Base-by-base conservation (phyloP, 2,329 filamentous ascomycete genomes). In the Penicillium janthinellum region DNA sequence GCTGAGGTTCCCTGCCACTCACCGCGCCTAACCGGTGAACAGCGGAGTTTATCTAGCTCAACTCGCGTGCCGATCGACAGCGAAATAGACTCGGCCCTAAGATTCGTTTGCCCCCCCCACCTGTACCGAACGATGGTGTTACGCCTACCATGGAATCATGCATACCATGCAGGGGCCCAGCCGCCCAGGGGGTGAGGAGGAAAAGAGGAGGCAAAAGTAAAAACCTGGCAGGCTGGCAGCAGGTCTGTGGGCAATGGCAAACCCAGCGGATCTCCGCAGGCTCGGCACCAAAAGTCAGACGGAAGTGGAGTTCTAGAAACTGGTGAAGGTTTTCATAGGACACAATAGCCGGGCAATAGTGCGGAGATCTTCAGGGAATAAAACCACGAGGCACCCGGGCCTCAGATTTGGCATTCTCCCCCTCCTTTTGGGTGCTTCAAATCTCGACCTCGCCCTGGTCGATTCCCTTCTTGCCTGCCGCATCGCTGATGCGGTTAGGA, bases 41-140 rank as follows among this genome's bases (percentile, higher is more conserved):
- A 31, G 7, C 28, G 6, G 5, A 42, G 53, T 53, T 56, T n/a
- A 44, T 44, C 48, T 59, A 50, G 54, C 48, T 37, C 38, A 42
- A 31, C 48, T 59, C 42, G 31, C 44, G n/a, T 54, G 62, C 53
- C 52, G 63, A 65, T 65, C 63, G 11, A 57, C 47, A 35, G 12
- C 20, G 35, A 59, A 56, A 45, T 63, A 62, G 55, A 58, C 60
- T 63, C 51, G 42, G 51, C 62, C 54, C 60, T 60, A 63, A 48
- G 38, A 56, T 49, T 42, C 59, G 59, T 53, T 57, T 50, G 28
- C 45, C 25, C 63, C 56, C 64, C 63, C 64, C 64, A 63, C 60
- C 14, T 31, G 31, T 48, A 20, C 60, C 49, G 15, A 22, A 22
- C 41, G 35, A 50, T 55, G 57, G n/a, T 25, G 11, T 42, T 52